Percentiles rank a stretch among this genome's conserved stretches.
phyloP scores from a whole-genome alignment of 768 basidiomycete species.

The Dacryopinax primogenitus region DNA sequence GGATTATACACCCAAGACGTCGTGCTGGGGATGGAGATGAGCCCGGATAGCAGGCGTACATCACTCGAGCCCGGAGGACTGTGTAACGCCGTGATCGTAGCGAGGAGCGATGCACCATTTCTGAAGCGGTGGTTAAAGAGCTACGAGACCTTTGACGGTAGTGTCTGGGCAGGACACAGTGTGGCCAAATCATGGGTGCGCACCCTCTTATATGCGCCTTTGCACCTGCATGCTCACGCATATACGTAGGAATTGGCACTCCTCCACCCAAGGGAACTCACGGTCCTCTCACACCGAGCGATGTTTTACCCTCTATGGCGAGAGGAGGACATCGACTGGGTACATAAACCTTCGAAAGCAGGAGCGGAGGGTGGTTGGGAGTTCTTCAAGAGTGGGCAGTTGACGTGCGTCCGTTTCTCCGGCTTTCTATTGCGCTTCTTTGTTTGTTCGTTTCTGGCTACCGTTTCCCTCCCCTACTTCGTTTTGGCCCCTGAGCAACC shows the following conservation, averaged over 20 bases:
- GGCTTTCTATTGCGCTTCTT: neutral
- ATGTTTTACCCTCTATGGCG: neutral
- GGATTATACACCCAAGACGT: constrained; percentile 20
- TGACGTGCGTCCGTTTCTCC: constrained; percentile 3
- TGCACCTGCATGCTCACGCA: neutral
- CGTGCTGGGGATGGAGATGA: constrained; percentile 26
- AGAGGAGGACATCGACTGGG: neutral
- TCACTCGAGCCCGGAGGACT: constrained; percentile 25
- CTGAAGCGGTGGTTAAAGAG: constrained; percentile 26
- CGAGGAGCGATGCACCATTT: constrained; percentile 22
- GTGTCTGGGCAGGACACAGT: constrained; percentile 24
- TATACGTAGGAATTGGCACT: neutral
- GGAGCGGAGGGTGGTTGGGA: neutral
- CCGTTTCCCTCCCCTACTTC: neutral
- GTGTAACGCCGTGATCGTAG: constrained; percentile 28
- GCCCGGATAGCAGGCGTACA: constrained; percentile 20
- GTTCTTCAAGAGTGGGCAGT: neutral
- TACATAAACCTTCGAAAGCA: neutral
- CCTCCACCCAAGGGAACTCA: neutral
- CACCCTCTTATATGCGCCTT: neutral
- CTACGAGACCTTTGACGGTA: constrained; percentile 24
- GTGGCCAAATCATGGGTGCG: constrained; percentile 26
- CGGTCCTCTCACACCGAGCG: neutral
- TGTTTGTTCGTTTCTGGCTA: neutral
- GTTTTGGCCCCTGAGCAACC: neutral